Percentiles rank a stretch among this genome's conserved stretches.
These are phyloP conservation scores for Fragilaria radians DNA, from an alignment of 108 stramenopile genomes.

Conservation along the genomic window DNA sequence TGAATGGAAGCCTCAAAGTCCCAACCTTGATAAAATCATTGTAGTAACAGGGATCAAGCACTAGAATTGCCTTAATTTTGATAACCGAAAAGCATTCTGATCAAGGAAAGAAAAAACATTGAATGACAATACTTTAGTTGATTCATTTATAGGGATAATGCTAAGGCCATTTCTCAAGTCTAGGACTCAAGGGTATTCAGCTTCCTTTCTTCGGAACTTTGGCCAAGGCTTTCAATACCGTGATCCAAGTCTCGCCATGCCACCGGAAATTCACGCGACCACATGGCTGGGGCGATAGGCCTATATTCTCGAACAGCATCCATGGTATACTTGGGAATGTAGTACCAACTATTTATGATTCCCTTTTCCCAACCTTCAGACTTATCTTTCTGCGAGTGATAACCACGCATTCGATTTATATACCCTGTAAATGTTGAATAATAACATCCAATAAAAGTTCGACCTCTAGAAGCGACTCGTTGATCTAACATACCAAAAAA, in stretches of 20 bases:
- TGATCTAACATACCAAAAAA: constrained; percentile 87
- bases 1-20: no score
- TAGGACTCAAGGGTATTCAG: no score
- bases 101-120: no score
- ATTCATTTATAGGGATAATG: no score
- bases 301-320: constrained; percentile 41
- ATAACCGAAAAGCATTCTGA: no score
- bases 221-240: constrained; percentile 37
- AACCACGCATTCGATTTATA: constrained; percentile 78
- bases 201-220: no score
- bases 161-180: no score
- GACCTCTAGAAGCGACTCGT: constrained; percentile 64
- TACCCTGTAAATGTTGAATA: constrained; percentile 71
- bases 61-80: no score
- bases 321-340: constrained; percentile 34
- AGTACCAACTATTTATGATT: constrained; percentile 51
- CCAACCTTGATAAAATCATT: no score
- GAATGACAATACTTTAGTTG: no score
- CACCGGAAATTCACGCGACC: constrained; percentile 52
- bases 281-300: constrained; percentile 20
- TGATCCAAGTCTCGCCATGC: constrained; percentile 87
- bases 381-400: constrained; percentile 60
- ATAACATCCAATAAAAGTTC: constrained; percentile 69
- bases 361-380: constrained; percentile 47
- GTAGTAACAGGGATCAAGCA: no score